A percentile compares a stretch with the other conserved stretches of the same genome.
Conservation (phyloP, 306 rosid species). For the Nissolia schottii region DNA sequence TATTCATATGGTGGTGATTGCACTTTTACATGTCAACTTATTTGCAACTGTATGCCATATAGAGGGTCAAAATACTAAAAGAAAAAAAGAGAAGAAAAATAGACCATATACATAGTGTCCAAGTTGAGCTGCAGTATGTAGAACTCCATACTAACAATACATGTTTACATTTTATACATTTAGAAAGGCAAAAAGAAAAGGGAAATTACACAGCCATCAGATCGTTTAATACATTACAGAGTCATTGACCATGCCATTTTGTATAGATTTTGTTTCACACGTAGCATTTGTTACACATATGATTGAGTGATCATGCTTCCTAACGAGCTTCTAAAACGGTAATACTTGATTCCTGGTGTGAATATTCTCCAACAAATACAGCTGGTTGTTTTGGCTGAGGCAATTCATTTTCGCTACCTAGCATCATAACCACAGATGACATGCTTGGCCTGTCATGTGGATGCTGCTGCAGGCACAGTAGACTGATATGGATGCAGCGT, state of each 20-base stretch:
- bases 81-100: too few species aligned
- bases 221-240: too few species aligned
- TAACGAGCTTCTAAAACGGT: too few species aligned
- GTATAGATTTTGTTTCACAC: not conserved
- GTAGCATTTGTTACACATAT: not conserved
- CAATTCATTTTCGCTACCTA: slow-evolving; percentile 29
- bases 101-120: too few species aligned
- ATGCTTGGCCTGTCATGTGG: slow-evolving; percentile 36
- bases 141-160: not conserved
- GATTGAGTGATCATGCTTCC: not conserved
- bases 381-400: slow-evolving; percentile 47
- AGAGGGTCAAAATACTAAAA: too few species aligned
- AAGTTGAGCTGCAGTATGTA: not conserved
- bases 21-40: not conserved
- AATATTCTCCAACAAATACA: slow-evolving; percentile 15
- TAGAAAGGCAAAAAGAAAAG: too few species aligned
- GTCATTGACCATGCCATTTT: not conserved
- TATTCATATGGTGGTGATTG: not conserved
- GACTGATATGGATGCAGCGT: slow-evolving; percentile 46
- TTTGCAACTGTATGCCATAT: not conserved
- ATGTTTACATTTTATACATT: too few species aligned
- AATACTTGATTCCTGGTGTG: not conserved
- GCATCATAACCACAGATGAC: slow-evolving; percentile 40
- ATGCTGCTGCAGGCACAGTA: slow-evolving; percentile 46
- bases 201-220: not conserved